Conservation (phyloP, 768 basidiomycete species). For the Leccinum variicolor region DNA sequence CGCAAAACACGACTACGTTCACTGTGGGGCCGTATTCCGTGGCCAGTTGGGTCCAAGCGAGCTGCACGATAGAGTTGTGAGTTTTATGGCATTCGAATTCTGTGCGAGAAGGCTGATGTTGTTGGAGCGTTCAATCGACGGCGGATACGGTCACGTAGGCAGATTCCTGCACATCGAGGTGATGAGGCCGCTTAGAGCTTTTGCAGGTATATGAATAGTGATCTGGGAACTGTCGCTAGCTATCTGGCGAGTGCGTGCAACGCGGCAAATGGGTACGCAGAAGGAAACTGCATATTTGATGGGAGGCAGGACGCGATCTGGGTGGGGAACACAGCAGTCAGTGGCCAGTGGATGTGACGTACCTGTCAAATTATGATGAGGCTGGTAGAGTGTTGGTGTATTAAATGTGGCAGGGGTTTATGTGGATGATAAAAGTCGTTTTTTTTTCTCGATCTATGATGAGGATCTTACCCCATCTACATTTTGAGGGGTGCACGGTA, state of each 20-base stretch:
- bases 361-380: not conserved
- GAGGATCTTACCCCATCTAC: not conserved
- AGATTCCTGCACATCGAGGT: not conserved
- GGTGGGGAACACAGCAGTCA: slow-evolving; percentile 1
- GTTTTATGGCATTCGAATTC: not conserved
- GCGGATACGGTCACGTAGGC: slow-evolving; percentile 2
- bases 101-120: not conserved
- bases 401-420: not conserved
- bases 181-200: not conserved
- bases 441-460: not conserved
- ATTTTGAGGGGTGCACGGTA: not conserved
- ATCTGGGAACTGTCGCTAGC: not conserved
- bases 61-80: slow-evolving; percentile 7
- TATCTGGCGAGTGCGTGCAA: not conserved
- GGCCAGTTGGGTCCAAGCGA: not conserved
- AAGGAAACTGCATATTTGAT: slow-evolving; percentile 5
- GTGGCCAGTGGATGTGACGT: not conserved
- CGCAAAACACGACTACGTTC: not conserved
- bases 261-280: not conserved
- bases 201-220: slow-evolving; percentile 3
- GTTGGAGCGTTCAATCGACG: slow-evolving; percentile 3
- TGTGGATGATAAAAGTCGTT: not conserved
- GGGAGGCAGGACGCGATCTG: slow-evolving; percentile 1
- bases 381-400: not conserved
- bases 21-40: not conserved